Base-by-base conservation (phyloP, 225 moss, liverwort and hornwort species). In the Rhytidiadelphus loreus region DNA sequence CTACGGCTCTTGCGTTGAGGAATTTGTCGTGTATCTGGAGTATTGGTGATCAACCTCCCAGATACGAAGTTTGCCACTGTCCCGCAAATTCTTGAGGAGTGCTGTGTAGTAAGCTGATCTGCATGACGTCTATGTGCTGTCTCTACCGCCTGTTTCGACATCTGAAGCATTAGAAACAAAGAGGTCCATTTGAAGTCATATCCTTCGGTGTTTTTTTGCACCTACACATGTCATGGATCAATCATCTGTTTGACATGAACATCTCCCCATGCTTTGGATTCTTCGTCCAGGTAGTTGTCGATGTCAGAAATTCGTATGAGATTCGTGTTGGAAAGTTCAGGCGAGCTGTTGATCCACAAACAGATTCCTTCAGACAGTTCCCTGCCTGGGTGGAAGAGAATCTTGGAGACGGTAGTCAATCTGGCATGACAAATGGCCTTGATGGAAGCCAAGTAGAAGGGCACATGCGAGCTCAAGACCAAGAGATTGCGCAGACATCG, bases 291-390 rank as follows among this genome's bases (percentile, higher is more conserved):
- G 92, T 99, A 52, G 96, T 97, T 25, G 91, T 99, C 21, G 99
- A 99, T 86, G 99, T 99, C 21, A 92, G 99, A 88, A 99, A 99
- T 81, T 92, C 93, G 70, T 99, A 99, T 64, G 99, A 99, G 90
- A 91, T 94, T 88, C 95, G 97, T 37, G 94, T 99, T 81, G 97
- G 99, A 69, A 96, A 94, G 89, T 99, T 99, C 78, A 95, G 90
- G 90, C 93, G 96, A 90, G 97, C 99, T 29, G 91, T 97, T 55
- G 96, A 99, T 92, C 99, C 99, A 44, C 89, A 94, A 69, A 99
- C 99, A 63, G 92, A 94, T 87, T 92, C 96, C 12, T 99, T 99
- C 81, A 93, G 97, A 86, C 92, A 97, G 85, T 99, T 99, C 77
- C 99, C 99, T 77, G 90, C 90, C 76, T 99, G 99, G 97, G 95